phyloP scores from a whole-genome alignment of 257 asterid species.

The Pogostemon cablin region DNA sequence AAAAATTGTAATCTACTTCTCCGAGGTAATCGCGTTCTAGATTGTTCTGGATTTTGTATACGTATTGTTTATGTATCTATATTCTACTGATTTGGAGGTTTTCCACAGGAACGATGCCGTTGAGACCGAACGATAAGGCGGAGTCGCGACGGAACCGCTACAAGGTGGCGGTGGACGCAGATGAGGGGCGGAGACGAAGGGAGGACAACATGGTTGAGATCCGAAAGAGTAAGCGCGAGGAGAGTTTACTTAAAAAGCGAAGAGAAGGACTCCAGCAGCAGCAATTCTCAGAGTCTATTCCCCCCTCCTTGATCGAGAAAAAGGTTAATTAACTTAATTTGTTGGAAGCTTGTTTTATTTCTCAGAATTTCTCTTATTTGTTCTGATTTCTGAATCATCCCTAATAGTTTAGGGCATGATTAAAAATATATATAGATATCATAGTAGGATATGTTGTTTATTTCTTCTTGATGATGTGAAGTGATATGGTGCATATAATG shows the following conservation, averaged over 20 bases:
- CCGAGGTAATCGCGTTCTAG: constrained; percentile 27
- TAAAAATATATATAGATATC: neutral
- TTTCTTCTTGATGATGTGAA: neutral
- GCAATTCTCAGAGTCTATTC: constrained; percentile 55
- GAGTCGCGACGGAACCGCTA: constrained; percentile 90
- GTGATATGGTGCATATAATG: neutral
- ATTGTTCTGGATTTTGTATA: neutral
- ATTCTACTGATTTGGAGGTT: neutral
- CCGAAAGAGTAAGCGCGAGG: constrained; percentile 92
- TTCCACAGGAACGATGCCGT: constrained; percentile 60
- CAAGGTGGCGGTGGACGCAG: constrained; percentile 97
- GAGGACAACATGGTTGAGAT: constrained; percentile 98
- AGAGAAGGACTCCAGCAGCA: constrained; percentile 80
- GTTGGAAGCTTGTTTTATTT: neutral
- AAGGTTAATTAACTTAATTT: constrained; percentile 42
- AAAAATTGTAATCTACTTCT: neutral
- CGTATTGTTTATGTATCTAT: neutral
- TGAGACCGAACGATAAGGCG: constrained; percentile 82
- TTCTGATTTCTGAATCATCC: neutral
- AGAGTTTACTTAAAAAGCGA: constrained; percentile 80
- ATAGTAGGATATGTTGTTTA: neutral
- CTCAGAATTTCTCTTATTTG: neutral
- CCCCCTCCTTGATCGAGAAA: constrained; percentile 58
- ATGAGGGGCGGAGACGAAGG: constrained; percentile 90
- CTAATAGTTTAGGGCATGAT: neutral